phyloP scores from a whole-genome alignment of 768 basidiomycete genomes.

The Kwoniella mangroviensis region DNA sequence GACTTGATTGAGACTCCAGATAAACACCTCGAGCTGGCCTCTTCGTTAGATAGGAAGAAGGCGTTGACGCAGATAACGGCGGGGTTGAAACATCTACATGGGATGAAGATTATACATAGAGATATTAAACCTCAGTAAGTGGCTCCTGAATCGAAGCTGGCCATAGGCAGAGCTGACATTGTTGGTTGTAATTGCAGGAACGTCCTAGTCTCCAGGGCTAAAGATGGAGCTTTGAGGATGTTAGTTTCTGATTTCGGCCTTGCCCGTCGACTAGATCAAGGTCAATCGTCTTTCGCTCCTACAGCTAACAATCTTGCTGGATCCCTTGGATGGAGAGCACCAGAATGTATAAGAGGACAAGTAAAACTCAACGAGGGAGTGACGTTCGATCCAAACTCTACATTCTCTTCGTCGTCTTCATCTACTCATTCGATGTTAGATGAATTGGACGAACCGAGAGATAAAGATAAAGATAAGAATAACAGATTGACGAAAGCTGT shows the following conservation, averaged over 20 bases:
- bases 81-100: slow-evolving; percentile 87
- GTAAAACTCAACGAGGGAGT: slow-evolving; percentile 81
- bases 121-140: slow-evolving; percentile 90
- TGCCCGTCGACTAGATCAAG: slow-evolving; percentile 90
- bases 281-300: slow-evolving; percentile 94
- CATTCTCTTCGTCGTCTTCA: slow-evolving; percentile 34
- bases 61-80: slow-evolving; percentile 84
- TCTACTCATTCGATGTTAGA: slow-evolving; percentile 26
- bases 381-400: slow-evolving; percentile 51
- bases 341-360: slow-evolving; percentile 91
- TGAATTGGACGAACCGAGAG: slow-evolving; percentile 56
- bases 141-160: no score
- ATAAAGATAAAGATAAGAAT: slow-evolving; percentile 63
- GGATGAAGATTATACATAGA: slow-evolving; percentile 92
- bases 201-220: slow-evolving; percentile 80
- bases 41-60: slow-evolving; percentile 81
- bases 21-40: slow-evolving; percentile 62
- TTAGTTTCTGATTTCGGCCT: slow-evolving; percentile 87
- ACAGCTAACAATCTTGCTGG: slow-evolving; percentile 86
- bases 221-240: slow-evolving; percentile 61
- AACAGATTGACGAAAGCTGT: slow-evolving; percentile 87
- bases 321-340: slow-evolving; percentile 96
- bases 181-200: slow-evolving; percentile 61
- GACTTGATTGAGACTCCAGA: slow-evolving; percentile 66
- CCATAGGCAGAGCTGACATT: slow-evolving; percentile 1